Percentiles rank a stretch among this genome's conserved stretches.
Evolutionary conservation across 192 early-diverging fungal species (phyloP).

Genomic region (Funneliformis mosseae): DNA sequence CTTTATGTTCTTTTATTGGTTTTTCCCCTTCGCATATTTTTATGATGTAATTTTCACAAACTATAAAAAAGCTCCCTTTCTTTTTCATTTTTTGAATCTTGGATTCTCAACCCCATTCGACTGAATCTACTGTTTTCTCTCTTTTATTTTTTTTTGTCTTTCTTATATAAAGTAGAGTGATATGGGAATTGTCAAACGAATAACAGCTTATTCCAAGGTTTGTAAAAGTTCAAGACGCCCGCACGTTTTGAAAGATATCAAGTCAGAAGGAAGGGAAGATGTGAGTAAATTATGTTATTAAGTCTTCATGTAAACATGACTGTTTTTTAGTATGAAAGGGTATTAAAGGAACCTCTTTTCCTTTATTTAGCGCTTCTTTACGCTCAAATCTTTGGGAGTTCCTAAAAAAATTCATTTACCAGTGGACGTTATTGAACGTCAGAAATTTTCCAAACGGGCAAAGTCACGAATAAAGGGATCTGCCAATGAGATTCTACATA

Average conservation of each 20-base stretch:
- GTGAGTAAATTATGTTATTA: neutral
- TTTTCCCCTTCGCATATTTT: too few relatives aligned
- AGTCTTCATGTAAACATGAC: neutral
- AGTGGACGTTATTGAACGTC: neutral
- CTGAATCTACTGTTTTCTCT: too few relatives aligned
- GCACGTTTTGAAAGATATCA: neutral
- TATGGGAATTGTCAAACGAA: neutral
- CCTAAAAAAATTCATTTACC: neutral
- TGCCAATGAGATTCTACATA: neutral
- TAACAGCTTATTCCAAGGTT: neutral
- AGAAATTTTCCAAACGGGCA: neutral
- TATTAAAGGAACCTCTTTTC: neutral
- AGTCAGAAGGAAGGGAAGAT: neutral
- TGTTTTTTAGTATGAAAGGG: too few relatives aligned
- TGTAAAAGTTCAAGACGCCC: neutral
- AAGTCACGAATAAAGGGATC: neutral
- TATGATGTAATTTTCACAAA: too few relatives aligned
- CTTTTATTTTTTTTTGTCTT: too few relatives aligned
- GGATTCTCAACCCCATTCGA: too few relatives aligned
- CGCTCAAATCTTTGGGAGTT: neutral
- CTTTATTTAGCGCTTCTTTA: neutral
- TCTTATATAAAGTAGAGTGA: too few relatives aligned
- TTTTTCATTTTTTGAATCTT: too few relatives aligned
- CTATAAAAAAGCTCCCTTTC: too few relatives aligned
- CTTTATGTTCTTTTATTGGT: too few relatives aligned